Evolutionary conservation across 495 filamentous ascomycete species (phyloP), one percentile per base, ranked within the genome.

Genomic region (Chaetomium fimeti): DNA sequence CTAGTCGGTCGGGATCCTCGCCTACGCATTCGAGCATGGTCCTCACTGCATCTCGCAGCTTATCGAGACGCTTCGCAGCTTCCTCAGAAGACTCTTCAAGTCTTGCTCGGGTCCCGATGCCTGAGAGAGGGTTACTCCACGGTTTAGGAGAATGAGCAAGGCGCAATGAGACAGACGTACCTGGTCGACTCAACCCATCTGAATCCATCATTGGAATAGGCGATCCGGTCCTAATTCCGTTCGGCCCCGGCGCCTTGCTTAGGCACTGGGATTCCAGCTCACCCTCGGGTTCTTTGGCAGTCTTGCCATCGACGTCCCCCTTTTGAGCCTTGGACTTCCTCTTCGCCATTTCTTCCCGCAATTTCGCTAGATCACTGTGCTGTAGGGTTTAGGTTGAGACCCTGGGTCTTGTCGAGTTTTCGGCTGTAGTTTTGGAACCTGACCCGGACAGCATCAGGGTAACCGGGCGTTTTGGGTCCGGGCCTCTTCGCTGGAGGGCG

Each of bases 21-120:
- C 94, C 94, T 48, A 98, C 83, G 69, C 93, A 98, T 78, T 98
- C 93, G 6, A 98, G 82, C 42, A 98, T 90, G 5, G 94, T 98
- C 40, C 86, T 81, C 18, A 98, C 87, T 48, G 94, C 94, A 60
- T 88, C 91, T 13, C 89, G 83, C 60, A 98, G 84, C 76, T 89
- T 93, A 62, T 86, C 77, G 32, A 96, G 74, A 32, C 91, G 81
- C 67, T 84, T 83, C 58, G 84, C 80, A 22, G 85, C 85, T 73
- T 97, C 82, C 66, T 89, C 87, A 0, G 86, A 83, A 20, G 84
- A 87, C n/a, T 92, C 89, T 69, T 96, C 91, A 29, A 92, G 79
- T 13, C 93, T 83, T 69, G 88, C 86, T 56, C 89, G 85, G 0
- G 93, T 95, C 54, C 93, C 93, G 22, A 82, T 78, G 76, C 32